phyloP scores from a whole-genome alignment of 192 early-diverging fungal genomes.

The Podila epigama region DNA sequence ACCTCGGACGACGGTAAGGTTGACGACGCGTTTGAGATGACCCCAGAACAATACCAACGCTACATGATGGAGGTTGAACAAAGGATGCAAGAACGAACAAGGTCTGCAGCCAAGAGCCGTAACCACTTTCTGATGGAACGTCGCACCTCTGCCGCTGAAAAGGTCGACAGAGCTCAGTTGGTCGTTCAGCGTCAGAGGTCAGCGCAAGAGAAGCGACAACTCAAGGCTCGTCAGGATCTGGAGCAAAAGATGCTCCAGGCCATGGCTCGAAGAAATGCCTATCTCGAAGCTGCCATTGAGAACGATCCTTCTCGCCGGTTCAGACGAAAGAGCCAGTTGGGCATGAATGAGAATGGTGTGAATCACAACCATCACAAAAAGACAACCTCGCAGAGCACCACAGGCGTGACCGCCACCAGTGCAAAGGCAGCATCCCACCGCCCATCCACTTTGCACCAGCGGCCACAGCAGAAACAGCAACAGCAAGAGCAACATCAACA shows the following conservation, averaged over 20 bases:
- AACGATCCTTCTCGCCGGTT: conserved; percentile 45
- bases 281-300: conserved; percentile 42
- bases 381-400: too few species aligned
- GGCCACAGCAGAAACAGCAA: too few species aligned
- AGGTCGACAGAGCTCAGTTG: conserved; percentile 23
- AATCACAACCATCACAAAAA: too few species aligned
- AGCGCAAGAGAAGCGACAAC: conserved; percentile 29
- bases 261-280: conserved; percentile 33
- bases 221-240: conserved; percentile 26
- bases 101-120: conserved; percentile 35
- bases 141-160: conserved; percentile 18
- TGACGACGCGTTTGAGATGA: background rate
- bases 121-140: conserved; percentile 29
- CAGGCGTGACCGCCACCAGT: too few species aligned
- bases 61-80: conserved; percentile 37
- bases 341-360: background rate
- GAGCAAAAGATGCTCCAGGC: conserved; percentile 46
- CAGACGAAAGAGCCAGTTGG: conserved; percentile 9
- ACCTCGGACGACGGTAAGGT: background rate
- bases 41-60: conserved; percentile 14
- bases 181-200: conserved; percentile 26
- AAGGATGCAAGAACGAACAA: conserved; percentile 16
- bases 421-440: too few species aligned
- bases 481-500: background rate
- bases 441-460: too few species aligned